Conservation (phyloP, 371 early-diverging fungal species). For the Mortierella sp. region DNA sequence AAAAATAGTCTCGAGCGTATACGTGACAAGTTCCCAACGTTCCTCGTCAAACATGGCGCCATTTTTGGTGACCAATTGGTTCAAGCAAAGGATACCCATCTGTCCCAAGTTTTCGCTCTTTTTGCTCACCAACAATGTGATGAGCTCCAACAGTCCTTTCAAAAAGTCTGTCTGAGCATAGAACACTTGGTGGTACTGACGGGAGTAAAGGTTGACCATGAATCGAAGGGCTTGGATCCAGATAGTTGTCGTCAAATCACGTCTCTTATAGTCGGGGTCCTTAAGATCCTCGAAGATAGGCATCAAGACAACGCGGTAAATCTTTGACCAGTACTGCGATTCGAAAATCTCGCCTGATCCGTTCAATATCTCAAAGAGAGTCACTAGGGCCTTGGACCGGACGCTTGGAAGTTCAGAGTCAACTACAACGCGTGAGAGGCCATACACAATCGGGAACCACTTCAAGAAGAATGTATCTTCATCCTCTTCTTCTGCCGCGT, state of each 20-base stretch:
- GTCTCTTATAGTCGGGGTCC: slow-evolving; percentile 57
- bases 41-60: slow-evolving; percentile 69
- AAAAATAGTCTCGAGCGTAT: slow-evolving; percentile 75
- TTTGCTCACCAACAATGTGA: slow-evolving; percentile 82
- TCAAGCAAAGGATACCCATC: slow-evolving; percentile 87
- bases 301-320: slow-evolving; percentile 82
- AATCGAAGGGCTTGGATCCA: slow-evolving; percentile 85
- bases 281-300: slow-evolving; percentile 89
- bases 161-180: slow-evolving; percentile 63
- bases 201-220: slow-evolving; percentile 82
- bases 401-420: slow-evolving; percentile 82
- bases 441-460: slow-evolving; percentile 86
- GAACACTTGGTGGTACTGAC: slow-evolving; percentile 72
- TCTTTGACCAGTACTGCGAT: slow-evolving; percentile 80
- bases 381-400: slow-evolving; percentile 81
- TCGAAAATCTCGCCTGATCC: slow-evolving; percentile 74
- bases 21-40: slow-evolving; percentile 77
- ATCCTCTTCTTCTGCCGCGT: slow-evolving; percentile 43
- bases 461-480: slow-evolving; percentile 79
- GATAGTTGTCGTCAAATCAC: slow-evolving; percentile 55
- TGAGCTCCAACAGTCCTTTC: slow-evolving; percentile 78
- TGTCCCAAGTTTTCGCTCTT: slow-evolving; percentile 87
- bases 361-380: slow-evolving; percentile 81
- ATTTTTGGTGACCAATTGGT: slow-evolving; percentile 82
- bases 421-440: slow-evolving; percentile 86